These are phyloP conservation scores for Boletus smithii DNA, from an alignment of 1,284 basidiomycete genomes.

Conservation along the genomic window DNA sequence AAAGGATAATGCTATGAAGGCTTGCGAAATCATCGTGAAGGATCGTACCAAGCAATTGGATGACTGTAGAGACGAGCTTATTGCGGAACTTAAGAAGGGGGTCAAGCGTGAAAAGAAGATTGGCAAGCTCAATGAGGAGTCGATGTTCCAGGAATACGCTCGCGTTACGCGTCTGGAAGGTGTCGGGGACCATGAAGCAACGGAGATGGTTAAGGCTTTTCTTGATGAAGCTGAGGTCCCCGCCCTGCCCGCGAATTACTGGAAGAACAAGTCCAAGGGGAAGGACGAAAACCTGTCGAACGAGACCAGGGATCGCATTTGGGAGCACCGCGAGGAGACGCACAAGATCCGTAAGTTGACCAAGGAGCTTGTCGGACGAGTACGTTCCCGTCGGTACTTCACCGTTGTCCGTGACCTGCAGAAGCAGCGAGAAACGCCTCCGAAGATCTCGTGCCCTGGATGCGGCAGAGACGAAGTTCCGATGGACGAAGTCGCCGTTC, in stretches of 20 bases:
- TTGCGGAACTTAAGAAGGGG: slow-evolving; percentile 61
- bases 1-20: slow-evolving; percentile 74
- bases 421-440: slow-evolving; percentile 58
- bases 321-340: slow-evolving; percentile 83
- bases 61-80: slow-evolving; percentile 75
- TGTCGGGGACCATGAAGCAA: slow-evolving; percentile 74
- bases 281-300: slow-evolving; percentile 56
- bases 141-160: slow-evolving; percentile 75
- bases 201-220: slow-evolving; percentile 54
- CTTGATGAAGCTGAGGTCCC: slow-evolving; percentile 63
- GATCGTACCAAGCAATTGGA: slow-evolving; percentile 79
- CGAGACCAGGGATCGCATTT: slow-evolving; percentile 60
- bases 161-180: slow-evolving; percentile 66
- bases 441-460: slow-evolving; percentile 57
- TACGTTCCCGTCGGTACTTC: slow-evolving; percentile 88
- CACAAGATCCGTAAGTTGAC: slow-evolving; percentile 80
- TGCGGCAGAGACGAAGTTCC: slow-evolving; percentile 58
- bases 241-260: slow-evolving; percentile 36
- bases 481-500: slow-evolving; percentile 71
- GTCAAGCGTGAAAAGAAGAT: slow-evolving; percentile 66
- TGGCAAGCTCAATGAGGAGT: slow-evolving; percentile 61
- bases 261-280: slow-evolving; percentile 47
- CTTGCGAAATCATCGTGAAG: slow-evolving; percentile 86
- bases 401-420: slow-evolving; percentile 86
- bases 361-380: slow-evolving; percentile 85